Evolutionary conservation across 495 filamentous ascomycete species (phyloP).

Genomic region (Viridothelium virens): DNA sequence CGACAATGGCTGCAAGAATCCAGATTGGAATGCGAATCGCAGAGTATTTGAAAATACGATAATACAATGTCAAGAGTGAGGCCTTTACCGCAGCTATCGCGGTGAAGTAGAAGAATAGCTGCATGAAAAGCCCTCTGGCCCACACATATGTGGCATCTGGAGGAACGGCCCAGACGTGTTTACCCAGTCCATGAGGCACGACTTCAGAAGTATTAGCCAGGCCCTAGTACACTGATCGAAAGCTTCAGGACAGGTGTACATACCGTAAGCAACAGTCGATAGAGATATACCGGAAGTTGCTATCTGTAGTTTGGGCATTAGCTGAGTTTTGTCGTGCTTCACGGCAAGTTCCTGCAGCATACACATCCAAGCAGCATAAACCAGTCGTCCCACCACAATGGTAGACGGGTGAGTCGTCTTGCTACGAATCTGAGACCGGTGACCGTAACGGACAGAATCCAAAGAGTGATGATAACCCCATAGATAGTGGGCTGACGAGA

Average conservation of each 20-base stretch:
- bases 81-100: slow-evolving; percentile 7
- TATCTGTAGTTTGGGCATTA: neutral
- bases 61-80: neutral
- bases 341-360: neutral
- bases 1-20: neutral
- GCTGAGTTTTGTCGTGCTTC: neutral
- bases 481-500: slow-evolving; percentile 5
- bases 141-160: slow-evolving; percentile 4
- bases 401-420: neutral
- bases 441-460: neutral
- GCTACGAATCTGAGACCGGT: neutral
- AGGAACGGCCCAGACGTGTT: slow-evolving; percentile 7
- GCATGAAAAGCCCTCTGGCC: slow-evolving; percentile 7
- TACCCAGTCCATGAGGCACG: slow-evolving; percentile 8
- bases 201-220: neutral
- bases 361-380: slow-evolving; percentile 9
- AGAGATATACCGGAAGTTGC: neutral
- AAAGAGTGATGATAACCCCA: neutral
- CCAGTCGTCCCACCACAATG: slow-evolving; percentile 8
- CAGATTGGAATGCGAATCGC: neutral
- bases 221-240: neutral
- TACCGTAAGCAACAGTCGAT: slow-evolving; percentile 9
- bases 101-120: slow-evolving; percentile 6
- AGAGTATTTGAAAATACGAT: neutral
- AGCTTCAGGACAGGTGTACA: neutral